Base-by-base conservation (phyloP, 768 basidiomycete genomes). In the Podaxis rugospora region DNA sequence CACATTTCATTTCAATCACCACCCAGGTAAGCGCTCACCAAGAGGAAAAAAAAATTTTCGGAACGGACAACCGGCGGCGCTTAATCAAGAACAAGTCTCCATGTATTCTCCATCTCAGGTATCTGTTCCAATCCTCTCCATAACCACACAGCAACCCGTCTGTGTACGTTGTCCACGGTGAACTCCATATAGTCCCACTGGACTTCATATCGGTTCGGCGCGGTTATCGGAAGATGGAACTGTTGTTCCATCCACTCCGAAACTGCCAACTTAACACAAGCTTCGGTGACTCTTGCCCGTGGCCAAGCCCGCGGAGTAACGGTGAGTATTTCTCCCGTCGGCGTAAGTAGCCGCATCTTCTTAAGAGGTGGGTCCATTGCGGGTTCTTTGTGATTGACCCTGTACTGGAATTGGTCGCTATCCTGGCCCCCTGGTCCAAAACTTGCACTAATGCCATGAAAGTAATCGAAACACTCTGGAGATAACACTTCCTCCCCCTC, bases 101-200 rank as follows among this genome's bases (percentile, higher is more conserved):
- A 61, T 14, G 52, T 50, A 6, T 61, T 23, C 4, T 23, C 9
- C 4, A 6, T 25, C 3, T 52, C 18, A 5, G 46, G 28, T 6
- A 54, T 21, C 25, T 55, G 59, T 23, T 49, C 52, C 3, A 61
- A 16, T 5, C 59, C 59, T 21, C n/a, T 54, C 59, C 59, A 61
- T 2, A 61, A 14, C 59, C 52, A 61, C n/a, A 61, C 59, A 2
- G 23, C 14, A 4, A 35, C 59, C 23, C 25, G 36, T 16, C 5
- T 37, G 35, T 14, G 21, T 28, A 49, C 52, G 5, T 52, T 52
- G 14, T 49, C 35, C 10, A 37, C 35, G 3, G 21, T 27, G 13
- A 36, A 61, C 10, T 13, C 10, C 3, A 25, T n/a, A 25, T 16
- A 14, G 4, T 11, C 21, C 1, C 27, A 32, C 52, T 37, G n/a